Conservation (phyloP, 495 filamentous ascomycete genomes). For the Penicillium mononematosum region DNA sequence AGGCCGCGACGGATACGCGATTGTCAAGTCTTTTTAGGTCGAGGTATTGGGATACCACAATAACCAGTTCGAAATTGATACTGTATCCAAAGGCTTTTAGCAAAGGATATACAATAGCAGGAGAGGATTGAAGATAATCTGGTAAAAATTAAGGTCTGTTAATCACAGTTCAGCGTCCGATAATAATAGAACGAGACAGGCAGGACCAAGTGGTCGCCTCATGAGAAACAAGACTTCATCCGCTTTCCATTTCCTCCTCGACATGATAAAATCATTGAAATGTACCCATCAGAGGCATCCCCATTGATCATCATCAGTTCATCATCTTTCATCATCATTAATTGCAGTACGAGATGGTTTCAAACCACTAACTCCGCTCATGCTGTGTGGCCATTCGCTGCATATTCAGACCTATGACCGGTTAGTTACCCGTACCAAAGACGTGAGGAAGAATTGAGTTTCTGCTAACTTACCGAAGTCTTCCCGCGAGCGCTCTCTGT, state of each 20-base stretch:
- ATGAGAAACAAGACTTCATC: neutral
- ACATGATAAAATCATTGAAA: neutral
- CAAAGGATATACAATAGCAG: conserved; percentile 1
- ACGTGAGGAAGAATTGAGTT: neutral
- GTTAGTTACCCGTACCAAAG: conserved; percentile 21
- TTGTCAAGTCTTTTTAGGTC: neutral
- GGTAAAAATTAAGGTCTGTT: conserved; percentile 2
- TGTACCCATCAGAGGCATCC: neutral
- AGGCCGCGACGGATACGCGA: neutral
- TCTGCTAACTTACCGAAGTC: conserved; percentile 71
- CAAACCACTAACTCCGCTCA: neutral
- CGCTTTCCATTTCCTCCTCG: neutral
- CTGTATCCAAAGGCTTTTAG: neutral
- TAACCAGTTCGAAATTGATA: neutral
- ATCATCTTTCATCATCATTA: neutral
- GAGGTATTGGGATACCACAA: neutral
- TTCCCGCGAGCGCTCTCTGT: conserved; percentile 74
- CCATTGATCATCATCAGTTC: neutral
- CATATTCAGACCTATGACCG: conserved; percentile 65
- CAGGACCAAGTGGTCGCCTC: neutral
- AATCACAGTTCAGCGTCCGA: neutral
- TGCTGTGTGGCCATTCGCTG: conserved; percentile 55
- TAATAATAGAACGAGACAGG: neutral
- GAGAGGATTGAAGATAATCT: neutral
- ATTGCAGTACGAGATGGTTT: neutral